Conservation (phyloP, 768 basidiomycete species). For the Suillus sp. region DNA sequence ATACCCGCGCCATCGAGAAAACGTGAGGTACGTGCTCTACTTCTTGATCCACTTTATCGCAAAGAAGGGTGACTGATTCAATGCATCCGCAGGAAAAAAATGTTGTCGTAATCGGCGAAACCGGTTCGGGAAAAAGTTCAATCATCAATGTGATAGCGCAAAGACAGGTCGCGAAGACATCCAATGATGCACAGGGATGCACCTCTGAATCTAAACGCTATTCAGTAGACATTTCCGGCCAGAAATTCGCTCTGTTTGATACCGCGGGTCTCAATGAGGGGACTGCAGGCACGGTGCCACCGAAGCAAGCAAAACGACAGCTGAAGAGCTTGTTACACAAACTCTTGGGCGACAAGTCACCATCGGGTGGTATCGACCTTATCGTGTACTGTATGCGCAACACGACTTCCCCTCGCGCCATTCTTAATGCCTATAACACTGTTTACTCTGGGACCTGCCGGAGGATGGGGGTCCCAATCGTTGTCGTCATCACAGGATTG, state of each 20-base stretch:
- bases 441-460: constrained; percentile 42
- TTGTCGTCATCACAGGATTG: constrained; percentile 42
- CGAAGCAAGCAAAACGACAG: constrained; percentile 16
- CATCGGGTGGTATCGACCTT: constrained; percentile 23
- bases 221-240: constrained; percentile 10
- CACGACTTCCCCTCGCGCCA: constrained; percentile 31
- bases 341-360: constrained; percentile 10
- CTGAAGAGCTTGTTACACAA: constrained; percentile 25
- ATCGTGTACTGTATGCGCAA: constrained; percentile 41
- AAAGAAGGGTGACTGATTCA: neutral
- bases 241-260: constrained; percentile 32
- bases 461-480: constrained; percentile 37
- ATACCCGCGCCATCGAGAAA: neutral
- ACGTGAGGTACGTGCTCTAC: neutral
- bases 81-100: constrained; percentile 4
- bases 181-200: constrained; percentile 19
- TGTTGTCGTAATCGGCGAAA: constrained; percentile 29
- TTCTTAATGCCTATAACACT: constrained; percentile 37
- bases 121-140: constrained; percentile 31
- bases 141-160: constrained; percentile 28
- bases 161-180: constrained; percentile 10
- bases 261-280: constrained; percentile 41
- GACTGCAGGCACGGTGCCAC: constrained; percentile 11
- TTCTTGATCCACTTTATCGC: neutral
- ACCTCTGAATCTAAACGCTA: constrained; percentile 13